Base-by-base conservation (phyloP, 1,284 basidiomycete species). In the Amylostereum chailletii region DNA sequence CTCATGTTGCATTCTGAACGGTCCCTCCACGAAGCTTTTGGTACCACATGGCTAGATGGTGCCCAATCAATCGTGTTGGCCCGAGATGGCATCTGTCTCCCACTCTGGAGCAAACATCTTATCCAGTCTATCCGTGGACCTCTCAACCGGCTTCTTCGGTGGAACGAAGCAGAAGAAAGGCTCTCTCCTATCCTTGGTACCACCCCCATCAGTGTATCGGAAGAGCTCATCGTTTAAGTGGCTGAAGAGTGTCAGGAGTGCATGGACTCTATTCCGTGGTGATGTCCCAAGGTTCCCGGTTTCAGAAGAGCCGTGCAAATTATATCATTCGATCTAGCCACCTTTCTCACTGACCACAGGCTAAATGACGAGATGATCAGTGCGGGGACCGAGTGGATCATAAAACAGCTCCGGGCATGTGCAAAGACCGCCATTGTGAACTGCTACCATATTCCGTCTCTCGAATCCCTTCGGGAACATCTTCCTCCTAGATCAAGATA, bases 311-410 rank as follows among this genome's bases (percentile, higher is more conserved):
- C 47, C 2, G 42, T 45, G n/a, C 19, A 19, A 7, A 31, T 46
- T 3, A 38, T 11, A 11, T 40, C 49, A n/a, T 27, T n/a, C 2
- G 8, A 49, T 29, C 43, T 50, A 1, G 43, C 49, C 2, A 11
- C 27, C 1, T 46, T 50, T 37, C 37, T 50, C 8, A 50, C 36
- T 30, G 38, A 50, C 37, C 19, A 32, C 5, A 46, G 44, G 49
- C 44, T 46, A 6, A 41, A 46, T 34, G 49, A 50, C 34, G 49
- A 50, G 31, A 50, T 50, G 49, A 36, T 46, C 2, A 46, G 46
- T 40, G 49, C 49, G n/a, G 49, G 49, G 2, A 4, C 11, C 2
- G 43, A 27, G 3, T 44, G 26, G 31, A 50, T 46, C 34, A 26
- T 50, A 3, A 26, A 36, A 2, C n/a, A 11, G 11, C 30, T 45